Percentiles rank a stretch among this genome's conserved stretches.
Evolutionary conservation across 768 basidiomycete species (phyloP).

Genomic region (Boletus subcaerulescens): DNA sequence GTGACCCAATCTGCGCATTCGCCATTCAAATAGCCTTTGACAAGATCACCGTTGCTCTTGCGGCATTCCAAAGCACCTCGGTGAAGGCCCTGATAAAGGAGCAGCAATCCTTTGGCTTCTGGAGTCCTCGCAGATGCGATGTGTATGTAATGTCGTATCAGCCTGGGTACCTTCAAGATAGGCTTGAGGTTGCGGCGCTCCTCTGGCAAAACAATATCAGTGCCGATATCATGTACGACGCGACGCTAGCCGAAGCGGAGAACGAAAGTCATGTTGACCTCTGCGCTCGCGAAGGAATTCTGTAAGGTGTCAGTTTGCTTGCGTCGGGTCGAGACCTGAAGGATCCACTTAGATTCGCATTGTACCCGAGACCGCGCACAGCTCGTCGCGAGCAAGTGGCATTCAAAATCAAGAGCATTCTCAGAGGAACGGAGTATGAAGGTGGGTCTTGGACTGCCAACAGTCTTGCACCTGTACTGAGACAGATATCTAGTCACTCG

Average conservation of each 20-base stretch:
- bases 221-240: constrained; percentile 86
- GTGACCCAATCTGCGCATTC: constrained; percentile 59
- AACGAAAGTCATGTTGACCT: constrained; percentile 64
- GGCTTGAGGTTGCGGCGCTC: constrained; percentile 72
- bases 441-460: constrained; percentile 37
- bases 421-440: constrained; percentile 75
- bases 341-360: constrained; percentile 48
- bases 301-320: constrained; percentile 46
- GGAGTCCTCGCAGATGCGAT: constrained; percentile 87
- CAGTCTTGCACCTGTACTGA: constrained; percentile 2
- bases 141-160: constrained; percentile 83
- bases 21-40: constrained; percentile 77
- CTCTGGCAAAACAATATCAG: constrained; percentile 83
- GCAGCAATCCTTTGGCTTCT: constrained; percentile 79
- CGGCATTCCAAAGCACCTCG: constrained; percentile 62
- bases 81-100: constrained; percentile 73
- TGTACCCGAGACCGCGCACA: constrained; percentile 54
- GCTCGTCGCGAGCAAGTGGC: constrained; percentile 58
- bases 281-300: constrained; percentile 78
- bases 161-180: constrained; percentile 69
- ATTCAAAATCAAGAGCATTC: constrained; percentile 81
- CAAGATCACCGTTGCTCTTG: constrained; percentile 68
- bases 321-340: constrained; percentile 29
- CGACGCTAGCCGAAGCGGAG: constrained; percentile 57
- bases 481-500: constrained; percentile 46